Base-by-base conservation (phyloP, 345 rosid species). In the Brassica napus region DNA sequence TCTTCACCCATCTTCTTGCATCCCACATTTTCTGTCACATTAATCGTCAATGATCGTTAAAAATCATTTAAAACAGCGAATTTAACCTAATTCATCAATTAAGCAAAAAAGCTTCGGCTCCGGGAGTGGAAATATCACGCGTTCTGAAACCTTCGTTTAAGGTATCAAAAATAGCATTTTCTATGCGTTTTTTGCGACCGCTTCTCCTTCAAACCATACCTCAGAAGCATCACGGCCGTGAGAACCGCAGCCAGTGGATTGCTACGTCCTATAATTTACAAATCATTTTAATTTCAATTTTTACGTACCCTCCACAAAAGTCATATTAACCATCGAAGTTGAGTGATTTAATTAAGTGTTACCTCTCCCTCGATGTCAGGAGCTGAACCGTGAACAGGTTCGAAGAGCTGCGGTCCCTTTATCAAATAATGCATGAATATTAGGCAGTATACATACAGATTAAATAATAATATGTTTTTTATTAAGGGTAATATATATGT, bases 221-320 rank as follows among this genome's bases (percentile, higher is more conserved):
- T 55, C 26, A 55, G 11, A 55, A 55, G 60, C 60, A 55, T 55
- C 61, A 57, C 61, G 61, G 61, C 61, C 61, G 61, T 57, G 28
- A 57, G 61, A 57, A 57, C 61, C 26, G 61, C 28, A 21, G 61
- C 28, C 61, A 57, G 8, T 5, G 61, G 61, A 57, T 57, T 24
- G 26, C 26, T 24, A 24, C 26, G 26, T 24, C 26, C 26, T 24
- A 24, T 24, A 24, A 24, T 24, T 24, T 6, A 55, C 26, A 55
- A 55, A 16, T 55, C 6, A 6, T 15, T 54, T 54, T 16, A 6
- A 54, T 6, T 6, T 55, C 9, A 54, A 1, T 8, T 16, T 8
- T 55, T 55, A n/a, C 26, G 26, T 49, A 4, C 24, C 2, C 61
- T 2, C 61, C 61, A 57, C 61, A 55, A 55, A 55, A 7, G 26